These are phyloP conservation scores for Inonotus hispidus DNA, from an alignment of 1,284 basidiomycete genomes.

Conservation along the genomic window DNA sequence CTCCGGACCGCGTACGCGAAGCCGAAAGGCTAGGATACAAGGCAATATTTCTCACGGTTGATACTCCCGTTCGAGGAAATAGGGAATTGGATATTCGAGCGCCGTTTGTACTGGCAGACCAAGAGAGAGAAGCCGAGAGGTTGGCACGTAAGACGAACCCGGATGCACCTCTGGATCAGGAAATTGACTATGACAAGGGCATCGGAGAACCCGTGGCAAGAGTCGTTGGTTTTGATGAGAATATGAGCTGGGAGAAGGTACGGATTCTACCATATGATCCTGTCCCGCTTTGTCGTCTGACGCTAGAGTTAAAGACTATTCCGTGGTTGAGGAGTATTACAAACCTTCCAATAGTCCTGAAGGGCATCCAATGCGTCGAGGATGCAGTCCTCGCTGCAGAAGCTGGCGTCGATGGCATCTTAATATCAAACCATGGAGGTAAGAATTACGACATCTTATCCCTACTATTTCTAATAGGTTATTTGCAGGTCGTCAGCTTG, in stretches of 20 bases:
- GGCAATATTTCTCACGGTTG: slow-evolving; percentile 88
- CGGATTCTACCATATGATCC: background rate
- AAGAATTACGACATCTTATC: slow-evolving; percentile 27
- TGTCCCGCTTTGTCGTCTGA: background rate
- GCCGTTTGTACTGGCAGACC: slow-evolving; percentile 56
- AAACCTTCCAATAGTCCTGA: slow-evolving; percentile 78
- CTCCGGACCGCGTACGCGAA: slow-evolving; percentile 68
- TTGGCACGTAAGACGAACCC: slow-evolving; percentile 20
- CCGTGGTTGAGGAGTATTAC: slow-evolving; percentile 75
- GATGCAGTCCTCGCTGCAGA: slow-evolving; percentile 88
- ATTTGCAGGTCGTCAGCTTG: slow-evolving; percentile 67
- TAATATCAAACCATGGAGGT: slow-evolving; percentile 92
- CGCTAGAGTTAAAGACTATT: slow-evolving; percentile 45
- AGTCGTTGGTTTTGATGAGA: slow-evolving; percentile 53
- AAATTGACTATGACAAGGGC: slow-evolving; percentile 30
- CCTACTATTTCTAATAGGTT: slow-evolving; percentile 19
- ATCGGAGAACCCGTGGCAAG: slow-evolving; percentile 52
- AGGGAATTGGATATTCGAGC: slow-evolving; percentile 74
- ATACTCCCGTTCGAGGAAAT: slow-evolving; percentile 83
- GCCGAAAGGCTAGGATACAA: slow-evolving; percentile 72
- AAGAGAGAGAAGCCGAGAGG: slow-evolving; percentile 37
- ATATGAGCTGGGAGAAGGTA: slow-evolving; percentile 72
- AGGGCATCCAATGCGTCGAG: slow-evolving; percentile 77
- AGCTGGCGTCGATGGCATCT: slow-evolving; percentile 79
- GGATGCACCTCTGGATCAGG: slow-evolving; percentile 31